Percentiles rank a stretch among this genome's conserved stretches.
Conservation (phyloP, 2,329 filamentous ascomycete genomes). For the Colletotrichum plurivorum region DNA sequence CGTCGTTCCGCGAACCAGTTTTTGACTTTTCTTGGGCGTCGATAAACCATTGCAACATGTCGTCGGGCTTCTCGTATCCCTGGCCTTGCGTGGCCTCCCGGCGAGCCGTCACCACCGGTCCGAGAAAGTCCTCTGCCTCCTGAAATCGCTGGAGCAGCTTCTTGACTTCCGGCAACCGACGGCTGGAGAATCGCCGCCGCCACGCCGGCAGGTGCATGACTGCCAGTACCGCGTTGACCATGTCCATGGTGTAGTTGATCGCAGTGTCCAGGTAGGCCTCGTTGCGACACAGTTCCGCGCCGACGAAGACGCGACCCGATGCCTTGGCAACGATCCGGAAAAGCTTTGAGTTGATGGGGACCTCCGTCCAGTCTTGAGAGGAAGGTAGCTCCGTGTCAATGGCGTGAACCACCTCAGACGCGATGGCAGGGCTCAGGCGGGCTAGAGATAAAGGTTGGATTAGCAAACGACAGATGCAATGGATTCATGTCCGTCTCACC, state of each 20-base stretch:
- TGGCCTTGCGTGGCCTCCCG: slow-evolving; percentile 47
- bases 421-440: not conserved
- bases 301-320: slow-evolving; percentile 62
- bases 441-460: not conserved
- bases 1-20: slow-evolving; percentile 45
- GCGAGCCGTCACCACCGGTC: slow-evolving; percentile 48
- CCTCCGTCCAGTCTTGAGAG: slow-evolving; percentile 50
- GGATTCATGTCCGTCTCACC: not conserved
- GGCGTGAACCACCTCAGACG: not conserved
- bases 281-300: slow-evolving; percentile 58
- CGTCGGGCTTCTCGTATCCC: slow-evolving; percentile 53
- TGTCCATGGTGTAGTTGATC: slow-evolving; percentile 62
- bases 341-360: slow-evolving; percentile 55
- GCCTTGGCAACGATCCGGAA: slow-evolving; percentile 61
- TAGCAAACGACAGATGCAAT: not conserved
- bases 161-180: slow-evolving; percentile 51
- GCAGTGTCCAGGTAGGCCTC: slow-evolving; percentile 60
- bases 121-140: slow-evolving; percentile 44
- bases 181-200: slow-evolving; percentile 50
- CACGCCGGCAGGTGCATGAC: slow-evolving; percentile 55
- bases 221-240: slow-evolving; percentile 54
- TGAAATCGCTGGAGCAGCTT: slow-evolving; percentile 49
- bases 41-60: slow-evolving; percentile 63
- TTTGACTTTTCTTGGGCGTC: slow-evolving; percentile 52
- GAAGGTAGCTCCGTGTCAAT: not conserved